Percentiles rank a stretch among this genome's conserved stretches.
These are phyloP conservation scores for Xylaria longipes DNA, from an alignment of 495 filamentous ascomycete genomes.

Conservation along the genomic window DNA sequence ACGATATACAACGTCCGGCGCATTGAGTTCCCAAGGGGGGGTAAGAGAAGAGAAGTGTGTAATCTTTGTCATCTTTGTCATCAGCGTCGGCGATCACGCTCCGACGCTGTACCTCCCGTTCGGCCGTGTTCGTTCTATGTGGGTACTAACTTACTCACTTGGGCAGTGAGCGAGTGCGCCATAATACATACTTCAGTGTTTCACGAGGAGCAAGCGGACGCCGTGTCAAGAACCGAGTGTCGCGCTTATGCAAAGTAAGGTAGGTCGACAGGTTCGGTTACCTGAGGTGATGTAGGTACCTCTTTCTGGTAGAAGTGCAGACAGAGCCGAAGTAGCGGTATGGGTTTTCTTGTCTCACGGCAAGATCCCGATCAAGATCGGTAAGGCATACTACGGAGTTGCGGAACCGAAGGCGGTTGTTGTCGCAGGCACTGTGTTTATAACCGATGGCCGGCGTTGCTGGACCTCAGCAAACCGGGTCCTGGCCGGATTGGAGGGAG, in stretches of 20 bases:
- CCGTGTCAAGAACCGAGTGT: slow-evolving; percentile 23
- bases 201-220: slow-evolving; percentile 12
- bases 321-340: slow-evolving; percentile 25
- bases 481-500: neutral
- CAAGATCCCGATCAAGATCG: slow-evolving; percentile 17
- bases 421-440: neutral
- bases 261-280: slow-evolving; percentile 23
- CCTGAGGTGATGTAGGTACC: slow-evolving; percentile 9
- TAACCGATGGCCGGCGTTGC: neutral
- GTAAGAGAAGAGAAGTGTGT: neutral
- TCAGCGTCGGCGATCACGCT: slow-evolving; percentile 18
- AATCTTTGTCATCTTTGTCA: slow-evolving; percentile 1
- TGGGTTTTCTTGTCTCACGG: slow-evolving; percentile 19
- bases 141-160: neutral
- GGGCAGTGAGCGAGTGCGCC: neutral
- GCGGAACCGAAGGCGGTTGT: neutral
- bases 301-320: slow-evolving; percentile 3
- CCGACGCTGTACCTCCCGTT: slow-evolving; percentile 14
- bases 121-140: slow-evolving; percentile 4
- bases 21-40: neutral
- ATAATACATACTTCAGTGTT: slow-evolving; percentile 7
- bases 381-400: slow-evolving; percentile 9
- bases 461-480: neutral
- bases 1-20: neutral
- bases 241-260: slow-evolving; percentile 26